phyloP scores from a whole-genome alignment of 1,284 basidiomycete genomes.

The Austroboletus novae-zelandiae region DNA sequence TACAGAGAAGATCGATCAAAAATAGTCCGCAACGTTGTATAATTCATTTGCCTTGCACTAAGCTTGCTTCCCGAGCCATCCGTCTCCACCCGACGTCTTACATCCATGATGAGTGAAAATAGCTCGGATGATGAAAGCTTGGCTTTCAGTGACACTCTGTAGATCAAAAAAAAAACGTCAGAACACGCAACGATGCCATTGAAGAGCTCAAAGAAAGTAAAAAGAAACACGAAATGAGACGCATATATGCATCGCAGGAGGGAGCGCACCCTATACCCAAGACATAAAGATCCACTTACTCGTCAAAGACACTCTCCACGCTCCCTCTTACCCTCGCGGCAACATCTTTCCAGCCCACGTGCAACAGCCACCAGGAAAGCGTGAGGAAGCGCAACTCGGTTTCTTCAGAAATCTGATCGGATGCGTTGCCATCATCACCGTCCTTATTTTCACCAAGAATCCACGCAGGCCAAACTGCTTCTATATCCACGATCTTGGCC shows the following conservation, averaged over 20 bases:
- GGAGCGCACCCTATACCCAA: background rate
- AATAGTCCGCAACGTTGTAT: background rate
- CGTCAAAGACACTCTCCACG: slow-evolving; percentile 78
- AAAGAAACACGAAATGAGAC: background rate
- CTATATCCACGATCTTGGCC: slow-evolving; percentile 23
- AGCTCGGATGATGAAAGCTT: slow-evolving; percentile 69
- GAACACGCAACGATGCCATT: background rate
- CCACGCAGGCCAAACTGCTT: slow-evolving; percentile 27
- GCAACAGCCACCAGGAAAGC: slow-evolving; percentile 88
- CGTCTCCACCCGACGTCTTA: slow-evolving; percentile 71
- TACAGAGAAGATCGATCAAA: slow-evolving; percentile 25
- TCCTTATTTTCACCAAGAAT: slow-evolving; percentile 14
- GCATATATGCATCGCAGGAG: background rate
- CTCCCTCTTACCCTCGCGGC: slow-evolving; percentile 68
- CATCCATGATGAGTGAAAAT: slow-evolving; percentile 63
- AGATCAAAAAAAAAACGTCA: slow-evolving; percentile 8
- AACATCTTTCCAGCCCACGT: slow-evolving; percentile 86
- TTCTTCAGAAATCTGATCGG: slow-evolving; percentile 46
- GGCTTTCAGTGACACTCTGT: slow-evolving; percentile 76
- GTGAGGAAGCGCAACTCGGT: slow-evolving; percentile 80
- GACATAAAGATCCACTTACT: slow-evolving; percentile 44
- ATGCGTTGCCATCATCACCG: slow-evolving; percentile 13
- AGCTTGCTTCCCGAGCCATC: slow-evolving; percentile 57
- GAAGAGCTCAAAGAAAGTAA: too few relatives aligned
- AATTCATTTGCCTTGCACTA: slow-evolving; percentile 33